A percentile compares a stretch with the other conserved stretches of the same genome.
Conservation (phyloP, 2,329 filamentous ascomycete species). For the Raffaelea arxii region DNA sequence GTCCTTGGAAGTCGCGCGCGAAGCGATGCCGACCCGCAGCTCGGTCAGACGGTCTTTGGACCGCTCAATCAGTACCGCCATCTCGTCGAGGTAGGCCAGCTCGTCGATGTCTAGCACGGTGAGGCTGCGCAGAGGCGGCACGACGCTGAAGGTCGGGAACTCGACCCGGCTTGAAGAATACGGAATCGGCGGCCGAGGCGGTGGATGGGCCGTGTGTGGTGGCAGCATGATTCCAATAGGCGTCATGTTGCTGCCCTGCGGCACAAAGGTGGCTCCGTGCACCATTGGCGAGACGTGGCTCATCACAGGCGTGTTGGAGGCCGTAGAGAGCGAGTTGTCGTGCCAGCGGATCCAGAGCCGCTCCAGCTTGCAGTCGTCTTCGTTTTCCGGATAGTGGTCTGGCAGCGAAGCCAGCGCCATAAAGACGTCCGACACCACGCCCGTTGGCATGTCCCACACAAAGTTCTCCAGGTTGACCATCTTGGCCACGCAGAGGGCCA, state of each 20-base stretch:
- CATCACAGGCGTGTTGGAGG: conserved; percentile 9
- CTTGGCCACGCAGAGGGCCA: conserved; percentile 67
- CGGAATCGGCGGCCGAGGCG: conserved; percentile 27
- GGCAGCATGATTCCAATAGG: conserved; percentile 29
- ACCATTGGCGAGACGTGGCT: conserved; percentile 13
- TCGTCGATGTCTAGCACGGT: conserved; percentile 77
- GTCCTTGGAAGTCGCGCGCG: conserved; percentile 31
- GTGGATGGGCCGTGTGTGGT: conserved; percentile 19
- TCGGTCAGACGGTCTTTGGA: conserved; percentile 59
- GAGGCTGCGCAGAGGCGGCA: conserved; percentile 65
- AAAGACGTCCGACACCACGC: conserved; percentile 72
- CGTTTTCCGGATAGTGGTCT: conserved; percentile 46
- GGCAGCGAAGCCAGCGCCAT: conserved; percentile 64
- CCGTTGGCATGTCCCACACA: conserved; percentile 84
- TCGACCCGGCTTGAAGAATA: conserved; percentile 54
- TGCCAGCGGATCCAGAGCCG: conserved; percentile 77
- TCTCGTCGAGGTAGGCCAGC: conserved; percentile 72
- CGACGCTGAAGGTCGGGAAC: conserved; percentile 68
- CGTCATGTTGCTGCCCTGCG: conserved; percentile 28
- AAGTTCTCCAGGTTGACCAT: conserved; percentile 79
- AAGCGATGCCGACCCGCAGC: conserved; percentile 62
- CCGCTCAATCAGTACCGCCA: conserved; percentile 65
- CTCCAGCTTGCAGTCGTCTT: conserved; percentile 55
- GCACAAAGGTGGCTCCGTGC: conserved; percentile 15
- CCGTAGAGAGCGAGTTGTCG: conserved; percentile 44